Base-by-base conservation (phyloP, 1,139 yeast species). In the Wickerhamomyces sp. region DNA sequence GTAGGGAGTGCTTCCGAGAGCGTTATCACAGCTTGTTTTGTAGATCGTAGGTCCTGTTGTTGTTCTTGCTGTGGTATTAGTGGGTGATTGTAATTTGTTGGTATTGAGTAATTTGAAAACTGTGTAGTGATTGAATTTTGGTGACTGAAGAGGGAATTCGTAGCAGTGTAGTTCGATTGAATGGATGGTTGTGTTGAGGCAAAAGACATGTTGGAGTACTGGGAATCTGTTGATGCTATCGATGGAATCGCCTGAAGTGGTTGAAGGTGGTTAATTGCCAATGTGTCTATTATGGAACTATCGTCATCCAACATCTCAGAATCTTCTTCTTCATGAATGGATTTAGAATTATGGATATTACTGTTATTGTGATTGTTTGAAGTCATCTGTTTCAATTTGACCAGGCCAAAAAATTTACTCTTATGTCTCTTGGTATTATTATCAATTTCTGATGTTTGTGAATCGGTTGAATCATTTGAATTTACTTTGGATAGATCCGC, bases 1-100 rank as follows among this genome's bases (percentile, higher is more conserved):
- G 59, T 57, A 2, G 85, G 84, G 13, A 79, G 56, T 1, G 77
- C 81, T 18, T 66, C 66, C 41, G 64, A 65, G 34, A 68, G 44
- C 2, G 66, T 53, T 6, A 67, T 44, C 7, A 46, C 15, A 6
- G 48, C 30, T 11, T 41, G 49, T 36, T 40, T 42, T 10, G 14
- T 30, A 13, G 34, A 29, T 18, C 29, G 39, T 27, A 18, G 23
- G 23, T 35, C 32, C 32, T 30, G 43, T 15, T 27, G 45, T n/a
- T 34, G 34, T 10, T 30, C 37, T 15, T 31, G 36, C 8, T 34
- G 42, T 30, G 40, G 44, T 18, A 27, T 27, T 10, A 11, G 32
- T 36, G 13, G 35, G 13, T n/a, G 31, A n/a, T 11, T 37, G 35
- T 29, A 29, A 4, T 9, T 29, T 29, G 10, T 39, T 31, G 43